These are phyloP conservation scores for Plantago ovata DNA, from an alignment of 257 asterid genomes.

Conservation along the genomic window DNA sequence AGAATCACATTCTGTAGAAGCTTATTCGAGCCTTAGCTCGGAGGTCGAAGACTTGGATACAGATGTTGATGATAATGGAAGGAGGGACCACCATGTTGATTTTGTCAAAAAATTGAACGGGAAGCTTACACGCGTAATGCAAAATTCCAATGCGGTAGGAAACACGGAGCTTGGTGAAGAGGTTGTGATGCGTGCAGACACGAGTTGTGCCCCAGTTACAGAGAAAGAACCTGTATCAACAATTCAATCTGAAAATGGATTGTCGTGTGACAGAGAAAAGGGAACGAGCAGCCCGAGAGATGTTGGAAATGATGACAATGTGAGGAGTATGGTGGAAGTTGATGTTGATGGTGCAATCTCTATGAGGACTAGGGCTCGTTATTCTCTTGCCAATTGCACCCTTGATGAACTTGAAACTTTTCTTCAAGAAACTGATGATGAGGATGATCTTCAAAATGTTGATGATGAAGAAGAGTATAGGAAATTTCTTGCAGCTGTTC, in stretches of 20 bases:
- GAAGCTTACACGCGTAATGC: slow-evolving; percentile 15
- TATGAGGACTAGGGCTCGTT: slow-evolving; percentile 96
- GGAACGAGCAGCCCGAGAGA: slow-evolving; percentile 26
- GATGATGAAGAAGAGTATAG: slow-evolving; percentile 89
- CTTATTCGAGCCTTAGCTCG: slow-evolving; percentile 90
- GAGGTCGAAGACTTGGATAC: slow-evolving; percentile 77
- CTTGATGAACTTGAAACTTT: slow-evolving; percentile 96
- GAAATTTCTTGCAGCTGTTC: slow-evolving; percentile 89
- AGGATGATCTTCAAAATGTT: slow-evolving; percentile 86
- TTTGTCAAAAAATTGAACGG: slow-evolving; percentile 24
- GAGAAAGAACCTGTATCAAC: slow-evolving; percentile 27
- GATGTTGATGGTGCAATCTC: slow-evolving; percentile 79
- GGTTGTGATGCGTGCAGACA: slow-evolving; percentile 37
- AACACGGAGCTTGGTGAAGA: slow-evolving; percentile 56
- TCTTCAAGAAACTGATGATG: slow-evolving; percentile 98
- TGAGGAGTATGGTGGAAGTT: slow-evolving; percentile 33
- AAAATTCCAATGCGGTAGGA: slow-evolving; percentile 34
- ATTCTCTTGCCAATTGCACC: slow-evolving; percentile 87
- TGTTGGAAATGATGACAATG: slow-evolving; percentile 26
- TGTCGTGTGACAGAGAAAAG: slow-evolving; percentile 31
- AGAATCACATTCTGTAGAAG: slow-evolving; percentile 64
- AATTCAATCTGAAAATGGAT: slow-evolving; percentile 37
- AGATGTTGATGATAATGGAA: slow-evolving; percentile 57
- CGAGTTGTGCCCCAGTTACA: slow-evolving; percentile 14
- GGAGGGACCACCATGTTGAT: slow-evolving; percentile 26